Conservation (phyloP, 192 early-diverging fungal species). For the Mortierella antarctica region DNA sequence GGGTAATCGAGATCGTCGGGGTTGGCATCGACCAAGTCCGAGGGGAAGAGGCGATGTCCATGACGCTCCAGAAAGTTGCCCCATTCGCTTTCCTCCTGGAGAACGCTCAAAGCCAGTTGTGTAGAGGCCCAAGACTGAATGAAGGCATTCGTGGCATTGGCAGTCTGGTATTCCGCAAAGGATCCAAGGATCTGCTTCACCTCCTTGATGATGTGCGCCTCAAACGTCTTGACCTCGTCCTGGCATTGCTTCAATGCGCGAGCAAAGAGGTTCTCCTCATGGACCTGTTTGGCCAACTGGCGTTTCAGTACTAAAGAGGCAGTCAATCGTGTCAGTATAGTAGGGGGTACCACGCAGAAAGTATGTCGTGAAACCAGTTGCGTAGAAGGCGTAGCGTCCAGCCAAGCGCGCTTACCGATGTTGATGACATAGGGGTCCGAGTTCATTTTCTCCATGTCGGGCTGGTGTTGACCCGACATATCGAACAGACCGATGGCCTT, state of each 20-base stretch:
- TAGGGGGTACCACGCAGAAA: too few relatives aligned
- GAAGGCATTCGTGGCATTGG: slow-evolving; percentile 16
- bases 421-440: slow-evolving; percentile 41
- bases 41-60: slow-evolving; percentile 47
- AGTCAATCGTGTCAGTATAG: background rate
- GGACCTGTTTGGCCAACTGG: slow-evolving; percentile 41
- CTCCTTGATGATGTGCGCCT: slow-evolving; percentile 38
- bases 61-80: slow-evolving; percentile 40
- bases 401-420: slow-evolving; percentile 12
- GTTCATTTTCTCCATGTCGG: slow-evolving; percentile 41
- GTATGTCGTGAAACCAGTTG: background rate
- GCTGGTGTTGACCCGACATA: slow-evolving; percentile 36
- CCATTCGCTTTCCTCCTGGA: slow-evolving; percentile 58
- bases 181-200: slow-evolving; percentile 40
- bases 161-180: slow-evolving; percentile 35
- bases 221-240: slow-evolving; percentile 41
- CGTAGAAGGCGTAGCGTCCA: background rate
- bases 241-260: slow-evolving; percentile 49
- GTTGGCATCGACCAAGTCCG: slow-evolving; percentile 55
- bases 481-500: slow-evolving; percentile 50
- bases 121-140: slow-evolving; percentile 35
- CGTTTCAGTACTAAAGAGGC: slow-evolving; percentile 16
- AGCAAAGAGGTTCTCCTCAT: slow-evolving; percentile 46
- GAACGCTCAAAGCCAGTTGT: slow-evolving; percentile 40
- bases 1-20: slow-evolving; percentile 55